Base-by-base conservation (phyloP, 768 basidiomycete genomes). In the Kwoniella botswanensis region DNA sequence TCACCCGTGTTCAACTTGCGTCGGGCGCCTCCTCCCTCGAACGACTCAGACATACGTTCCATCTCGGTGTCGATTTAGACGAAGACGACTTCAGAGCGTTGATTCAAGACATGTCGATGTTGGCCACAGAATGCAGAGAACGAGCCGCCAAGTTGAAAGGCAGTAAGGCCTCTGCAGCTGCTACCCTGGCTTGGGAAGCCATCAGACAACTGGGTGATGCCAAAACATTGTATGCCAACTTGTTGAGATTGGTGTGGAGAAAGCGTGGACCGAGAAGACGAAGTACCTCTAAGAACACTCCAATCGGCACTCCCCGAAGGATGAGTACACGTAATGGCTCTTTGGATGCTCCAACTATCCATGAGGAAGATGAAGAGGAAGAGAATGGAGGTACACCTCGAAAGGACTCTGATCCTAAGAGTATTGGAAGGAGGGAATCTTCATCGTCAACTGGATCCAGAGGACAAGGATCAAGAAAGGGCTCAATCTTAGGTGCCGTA, bases 71-170 rank as follows among this genome's bases (percentile, higher is more conserved):
- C 18, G 75, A 81, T 13, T 66, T 82, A 3, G 80, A 82, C 67
- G 82, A 82, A 50, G 80, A 81, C 62, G 82, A 82, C 54, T 79
- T 82, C 68, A 70, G 79, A 53, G 74, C 76, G 2, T 71, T 82
- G 46, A 74, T 82, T 58, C 63, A 73, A 17, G 82, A 82, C 63
- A 77, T 81, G 71, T 64, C 74, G 5, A 76, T 80, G 56, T 65
- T 81, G 7, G 77, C 76, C 11, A 77, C 77, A 15, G 78, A 80
- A 57, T 78, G 74, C 55, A 64, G 80, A 22, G 79, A 78, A 43
- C 67, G 80, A 44, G 79, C 77, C 12, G 76, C 74, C 67, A 81
- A 81, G 62, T 70, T 78, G 58, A 81, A 81, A 62, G 76, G 78
- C 15, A 63, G 46, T 53, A 81, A 81, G 55, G 75, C 71, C 1